Base-by-base conservation (phyloP, 805 yeast species). In the Yamadazyma takamatsuzukensis region DNA sequence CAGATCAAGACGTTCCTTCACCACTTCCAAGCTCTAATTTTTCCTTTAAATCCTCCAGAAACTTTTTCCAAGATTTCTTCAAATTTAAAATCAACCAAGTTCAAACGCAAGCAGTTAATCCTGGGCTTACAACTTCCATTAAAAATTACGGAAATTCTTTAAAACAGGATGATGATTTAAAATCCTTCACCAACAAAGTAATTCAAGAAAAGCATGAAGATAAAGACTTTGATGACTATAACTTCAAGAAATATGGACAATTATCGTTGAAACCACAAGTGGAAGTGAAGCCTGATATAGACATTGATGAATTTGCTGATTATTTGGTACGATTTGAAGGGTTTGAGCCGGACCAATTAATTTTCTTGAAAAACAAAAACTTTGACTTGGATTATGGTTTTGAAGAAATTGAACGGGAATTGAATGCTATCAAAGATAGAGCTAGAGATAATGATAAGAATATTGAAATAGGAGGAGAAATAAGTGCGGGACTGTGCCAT, bases 341-440 rank as follows among this genome's bases (percentile, higher is more conserved):
- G 13, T 64, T 63, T 34, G 32, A 38, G 5, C 31, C 34, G 5
- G 32, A 40, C 9, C 62, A 59, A 29, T 48, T 63, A 33, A 44
- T 43, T 16, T 58, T 60, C 34, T 48, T 63, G 21, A 43, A 37
- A 27, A 41, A 40, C 11, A 40, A 36, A n/a, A 45, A 53, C 18
- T 39, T 14, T 7, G 34, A 21, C 5, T 21, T 61, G 30, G 66
- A 64, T 43, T 52, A 58, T 39, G 68, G 68, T 4, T 44, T 54
- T n/a, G 60, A 57, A 6, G 59, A 61, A 31, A 64, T 65, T 27
- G 68, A 65, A 32, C 36, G 42, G 18, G 68, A 61, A 42, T 52
- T 64, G 32, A 43, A 61, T 16, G 56, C 47, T 27, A 52, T 64
- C 32, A 50, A 45, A 13, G 54, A 55, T 4, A 18, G 17, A 21